Percentiles rank a stretch among this genome's conserved stretches.
phyloP scores from a whole-genome alignment of 106 monocot genomes.

The Acorus calamus region DNA sequence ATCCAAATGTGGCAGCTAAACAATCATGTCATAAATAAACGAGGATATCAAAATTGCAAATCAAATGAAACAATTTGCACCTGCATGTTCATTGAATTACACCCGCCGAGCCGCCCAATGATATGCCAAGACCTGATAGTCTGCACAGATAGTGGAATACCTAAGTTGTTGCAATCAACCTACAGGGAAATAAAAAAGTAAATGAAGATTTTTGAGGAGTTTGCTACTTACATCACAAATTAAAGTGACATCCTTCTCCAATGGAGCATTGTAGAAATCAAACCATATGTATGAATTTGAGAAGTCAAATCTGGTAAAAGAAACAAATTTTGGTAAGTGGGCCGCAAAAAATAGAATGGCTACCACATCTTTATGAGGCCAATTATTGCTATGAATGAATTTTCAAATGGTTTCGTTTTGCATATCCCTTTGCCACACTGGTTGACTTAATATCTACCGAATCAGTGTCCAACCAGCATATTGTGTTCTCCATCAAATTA shows the following conservation, averaged over 20 bases:
- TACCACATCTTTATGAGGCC: background rate
- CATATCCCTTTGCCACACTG: no score
- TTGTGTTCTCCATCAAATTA: no score
- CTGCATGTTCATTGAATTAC: constrained; percentile 99
- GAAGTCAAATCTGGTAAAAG: constrained; percentile 51
- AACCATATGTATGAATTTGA: constrained; percentile 91
- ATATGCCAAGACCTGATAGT: constrained; percentile 87
- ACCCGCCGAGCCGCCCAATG: constrained; percentile 90
- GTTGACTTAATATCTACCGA: no score
- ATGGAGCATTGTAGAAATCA: constrained; percentile 77
- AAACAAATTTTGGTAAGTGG: background rate
- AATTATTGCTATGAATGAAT: background rate
- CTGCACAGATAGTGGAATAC: constrained; percentile 24
- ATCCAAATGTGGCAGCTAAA: background rate
- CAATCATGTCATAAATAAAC: background rate
- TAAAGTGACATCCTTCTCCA: constrained; percentile 61
- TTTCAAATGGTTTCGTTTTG: no score
- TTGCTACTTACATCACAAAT: constrained; percentile 68
- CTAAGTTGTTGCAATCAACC: background rate
- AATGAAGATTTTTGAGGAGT: background rate
- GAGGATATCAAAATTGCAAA: background rate
- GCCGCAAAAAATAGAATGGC: background rate
- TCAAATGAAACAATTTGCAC: constrained; percentile 20
- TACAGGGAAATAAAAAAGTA: background rate
- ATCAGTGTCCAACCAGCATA: no score